Base-by-base conservation (phyloP, 2,329 filamentous ascomycete species). In the Diaporthe aspalathi region DNA sequence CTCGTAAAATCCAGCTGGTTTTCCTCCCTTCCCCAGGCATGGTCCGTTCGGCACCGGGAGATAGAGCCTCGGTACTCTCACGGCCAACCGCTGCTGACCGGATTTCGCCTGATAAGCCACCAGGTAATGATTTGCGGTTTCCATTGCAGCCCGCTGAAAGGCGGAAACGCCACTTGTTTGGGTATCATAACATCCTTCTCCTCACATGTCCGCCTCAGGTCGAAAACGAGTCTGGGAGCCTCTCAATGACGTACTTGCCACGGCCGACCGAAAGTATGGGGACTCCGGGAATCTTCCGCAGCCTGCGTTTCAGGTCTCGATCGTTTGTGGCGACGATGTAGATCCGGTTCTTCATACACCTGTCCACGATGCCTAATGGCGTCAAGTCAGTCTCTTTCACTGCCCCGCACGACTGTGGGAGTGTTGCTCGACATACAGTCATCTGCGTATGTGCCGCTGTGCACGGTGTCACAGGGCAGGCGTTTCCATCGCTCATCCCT, bases 181-280 rank as follows among this genome's bases (percentile, higher is more conserved):
- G 29, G 45, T 50, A 50, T 65, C 27, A 50, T 35, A 12, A 14
- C 3, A 20, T 50, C 45, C 7, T 65, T 45, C 4, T 27, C 20
- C n/a, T 29, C 38, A 12, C 8, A 27, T 16, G 7, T 22, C 43
- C 45, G 22, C 20, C 62, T 78, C 78, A 88, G 70, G 86, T 89
- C 75, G 94, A 91, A 43, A 93, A 93, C 47, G 93, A 94, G 81
- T 94, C 93, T 6, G 95, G 95, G 74, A 98, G 83, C 77, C 95
- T 90, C 86, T 98, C 96, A 78, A 99, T 96, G 60, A 95, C 92
- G 82, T 98, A 98, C 82, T 98, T 98, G 56, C 93, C 94, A 78
- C 93, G 89, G 7, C 92, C 93, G 35, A 96, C 94, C 78, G 91
- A 94, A 86, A 97, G 88, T 76, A 93, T 90, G 32, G 91, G 91